Base-by-base conservation (phyloP, 768 basidiomycete species). In the Auricularia cornea region DNA sequence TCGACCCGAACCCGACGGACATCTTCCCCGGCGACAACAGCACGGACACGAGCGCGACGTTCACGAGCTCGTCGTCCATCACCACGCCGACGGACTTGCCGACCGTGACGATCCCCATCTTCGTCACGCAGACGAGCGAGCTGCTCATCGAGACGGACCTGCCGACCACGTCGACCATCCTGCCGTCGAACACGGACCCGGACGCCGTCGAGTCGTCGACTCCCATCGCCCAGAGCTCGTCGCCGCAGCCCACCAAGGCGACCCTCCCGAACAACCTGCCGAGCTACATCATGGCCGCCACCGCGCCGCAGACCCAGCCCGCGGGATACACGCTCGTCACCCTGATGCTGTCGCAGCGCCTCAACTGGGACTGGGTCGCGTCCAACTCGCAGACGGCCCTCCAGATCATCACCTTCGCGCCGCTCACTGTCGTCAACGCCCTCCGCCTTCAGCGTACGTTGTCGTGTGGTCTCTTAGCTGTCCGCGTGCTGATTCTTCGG, bases 321-420 rank as follows among this genome's bases (percentile, higher is more conserved):
- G n/a, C 16, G 26, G 79, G 73, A 0, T 81, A 76, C 63, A 77
- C 79, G 12, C 64, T 86, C 64, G 83, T 93, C 72, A 88, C 81
- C 60, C 68, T 95, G 44, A 68, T 91, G 65, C 88, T 92, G 73
- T 80, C 84, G 61, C 56, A 69, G 3, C 68, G 64, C 1, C 76
- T 94, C 64, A 81, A 80, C 63, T 95, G 93, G 93, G 23, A 67
- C 0, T 91, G 86, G 67, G 89, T 94, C 3, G 83, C 85, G 44
- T 66, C 67, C 16, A 84, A 78, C 64, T 64, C 74, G 8, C 77
- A 86, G 62, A 81, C 89, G 0, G 79, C 84, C 2, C 86, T 81
- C 59, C 92, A 98, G 76, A 79, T 98, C 51, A 90, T 98, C 70
- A 84, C 82, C 14, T 88, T 80, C 69, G 75, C 88, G 62, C 91